Conservation (phyloP, 768 basidiomycete species). For the Phylloporus sp. region DNA sequence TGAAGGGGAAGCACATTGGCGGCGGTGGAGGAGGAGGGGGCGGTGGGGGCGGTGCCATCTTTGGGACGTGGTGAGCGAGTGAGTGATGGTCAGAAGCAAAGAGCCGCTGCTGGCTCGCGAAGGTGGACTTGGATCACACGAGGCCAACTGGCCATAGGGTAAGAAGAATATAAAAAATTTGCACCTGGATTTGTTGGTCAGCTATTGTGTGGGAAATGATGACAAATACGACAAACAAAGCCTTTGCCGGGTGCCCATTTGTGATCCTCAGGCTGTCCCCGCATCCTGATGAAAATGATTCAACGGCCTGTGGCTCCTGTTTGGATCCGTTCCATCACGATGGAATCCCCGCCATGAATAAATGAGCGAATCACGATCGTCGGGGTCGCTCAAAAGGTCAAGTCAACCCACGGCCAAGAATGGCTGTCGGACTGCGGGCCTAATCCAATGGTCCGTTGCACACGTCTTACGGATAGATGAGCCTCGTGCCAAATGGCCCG, state of each 20-base stretch:
- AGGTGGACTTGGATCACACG: conserved; percentile 22
- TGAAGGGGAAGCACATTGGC: conserved; percentile 59
- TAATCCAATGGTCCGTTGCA: conserved; percentile 15
- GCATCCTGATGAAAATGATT: conserved; percentile 9
- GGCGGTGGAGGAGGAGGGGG: conserved; percentile 49
- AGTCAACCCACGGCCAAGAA: background rate
- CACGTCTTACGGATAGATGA: conserved; percentile 17
- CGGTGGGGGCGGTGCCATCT: conserved; percentile 46
- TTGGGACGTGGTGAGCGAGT: conserved; percentile 25
- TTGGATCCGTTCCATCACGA: conserved; percentile 10
- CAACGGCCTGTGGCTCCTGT: conserved; percentile 13
- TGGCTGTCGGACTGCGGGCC: conserved; percentile 5
- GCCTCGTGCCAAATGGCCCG: conserved; percentile 15
- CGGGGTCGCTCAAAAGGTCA: background rate
- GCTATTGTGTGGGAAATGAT: conserved; percentile 15
- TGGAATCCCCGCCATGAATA: conserved; percentile 3
- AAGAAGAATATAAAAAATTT: conserved; percentile 27
- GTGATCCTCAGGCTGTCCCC: conserved; percentile 8
- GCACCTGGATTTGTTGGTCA: conserved; percentile 4
- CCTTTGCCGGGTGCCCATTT: conserved; percentile 13
- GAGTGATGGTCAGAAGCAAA: conserved; percentile 17
- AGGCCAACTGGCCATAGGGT: conserved; percentile 24
- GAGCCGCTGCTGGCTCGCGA: conserved; percentile 15
- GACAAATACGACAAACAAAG: conserved; percentile 21
- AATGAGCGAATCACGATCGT: conserved; percentile 3